A percentile compares a stretch with the other conserved stretches of the same genome.
phyloP scores from a whole-genome alignment of 495 filamentous ascomycete genomes.

The Terfezia claveryi region DNA sequence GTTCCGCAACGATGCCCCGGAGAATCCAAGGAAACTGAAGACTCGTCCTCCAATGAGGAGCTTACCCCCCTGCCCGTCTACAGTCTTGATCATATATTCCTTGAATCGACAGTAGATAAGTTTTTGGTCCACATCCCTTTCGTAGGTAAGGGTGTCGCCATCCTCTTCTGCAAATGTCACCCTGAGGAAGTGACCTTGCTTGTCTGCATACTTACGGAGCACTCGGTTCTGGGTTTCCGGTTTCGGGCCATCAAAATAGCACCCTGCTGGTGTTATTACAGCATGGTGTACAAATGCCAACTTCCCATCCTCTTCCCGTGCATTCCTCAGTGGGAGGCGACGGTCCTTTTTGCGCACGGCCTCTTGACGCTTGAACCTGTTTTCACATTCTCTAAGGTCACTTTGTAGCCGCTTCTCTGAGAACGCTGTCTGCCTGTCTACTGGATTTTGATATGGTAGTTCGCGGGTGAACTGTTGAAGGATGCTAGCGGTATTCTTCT shows the following conservation, averaged over 20 bases:
- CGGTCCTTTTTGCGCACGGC: too few species aligned
- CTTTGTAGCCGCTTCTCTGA: too few species aligned
- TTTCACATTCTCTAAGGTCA: too few species aligned
- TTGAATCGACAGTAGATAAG: constrained; percentile 36
- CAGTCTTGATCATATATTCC: constrained; percentile 6
- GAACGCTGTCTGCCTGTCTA: neutral
- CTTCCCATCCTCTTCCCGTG: constrained; percentile 6
- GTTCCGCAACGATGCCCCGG: constrained; percentile 49
- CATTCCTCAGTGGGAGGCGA: neutral
- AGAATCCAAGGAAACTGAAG: constrained; percentile 58
- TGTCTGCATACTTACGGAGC: constrained; percentile 41
- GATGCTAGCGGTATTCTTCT: neutral
- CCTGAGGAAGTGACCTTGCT: constrained; percentile 44
- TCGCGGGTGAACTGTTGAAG: constrained; percentile 7
- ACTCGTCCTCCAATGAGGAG: constrained; percentile 40
- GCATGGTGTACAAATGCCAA: constrained; percentile 33
- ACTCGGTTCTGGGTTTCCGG: constrained; percentile 52
- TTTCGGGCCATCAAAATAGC: constrained; percentile 47
- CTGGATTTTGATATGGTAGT: constrained; percentile 20
- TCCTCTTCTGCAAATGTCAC: constrained; percentile 56
- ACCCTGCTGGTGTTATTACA: constrained; percentile 44
- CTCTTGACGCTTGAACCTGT: too few species aligned
- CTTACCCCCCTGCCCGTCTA: constrained; percentile 27
- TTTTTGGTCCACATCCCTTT: constrained; percentile 30
- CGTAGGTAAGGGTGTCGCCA: constrained; percentile 37